These are phyloP conservation scores for Dimocarpus longan DNA, from an alignment of 345 rosid species.

Conservation along the genomic window DNA sequence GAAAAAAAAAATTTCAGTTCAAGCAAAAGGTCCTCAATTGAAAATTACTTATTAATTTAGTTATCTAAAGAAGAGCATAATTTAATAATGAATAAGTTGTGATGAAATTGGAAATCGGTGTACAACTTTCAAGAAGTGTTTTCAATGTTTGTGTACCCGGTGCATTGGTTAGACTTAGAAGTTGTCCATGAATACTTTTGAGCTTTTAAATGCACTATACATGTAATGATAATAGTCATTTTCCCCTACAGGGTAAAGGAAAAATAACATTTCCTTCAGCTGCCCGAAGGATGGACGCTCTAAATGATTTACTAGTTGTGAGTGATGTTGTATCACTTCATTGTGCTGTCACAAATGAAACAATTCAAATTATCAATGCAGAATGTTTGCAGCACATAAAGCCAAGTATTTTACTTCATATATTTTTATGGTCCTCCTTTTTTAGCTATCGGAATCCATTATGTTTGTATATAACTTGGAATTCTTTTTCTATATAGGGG, in stretches of 20 bases:
- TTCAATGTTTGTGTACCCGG: neutral
- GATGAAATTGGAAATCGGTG: neutral
- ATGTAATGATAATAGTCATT: neutral
- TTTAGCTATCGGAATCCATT: slow-evolving; percentile 4
- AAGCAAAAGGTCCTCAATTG: neutral
- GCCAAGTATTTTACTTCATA: slow-evolving; percentile 58
- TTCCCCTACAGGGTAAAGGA: slow-evolving; percentile 61
- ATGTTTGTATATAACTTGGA: slow-evolving; percentile 1
- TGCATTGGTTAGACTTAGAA: neutral
- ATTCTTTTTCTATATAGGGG: slow-evolving; percentile 51
- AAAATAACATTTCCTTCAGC: slow-evolving; percentile 79
- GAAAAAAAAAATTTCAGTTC: neutral
- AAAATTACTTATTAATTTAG: neutral
- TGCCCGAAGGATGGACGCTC: slow-evolving; percentile 96
- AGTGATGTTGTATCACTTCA: slow-evolving; percentile 97
- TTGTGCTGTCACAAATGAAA: slow-evolving; percentile 82
- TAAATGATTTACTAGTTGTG: slow-evolving; percentile 91
- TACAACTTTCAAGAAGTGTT: neutral
- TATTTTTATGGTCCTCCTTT: neutral
- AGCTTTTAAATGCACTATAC: neutral
- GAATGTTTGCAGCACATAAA: slow-evolving; percentile 96
- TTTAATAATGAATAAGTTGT: neutral
- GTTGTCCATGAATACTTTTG: neutral
- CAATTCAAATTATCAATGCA: slow-evolving; percentile 88
- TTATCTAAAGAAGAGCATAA: neutral